A percentile compares a stretch with the other conserved stretches of the same genome.
Evolutionary conservation across 805 yeast genomes (phyloP).

Genomic region (Zygoascus bituminiphila): DNA sequence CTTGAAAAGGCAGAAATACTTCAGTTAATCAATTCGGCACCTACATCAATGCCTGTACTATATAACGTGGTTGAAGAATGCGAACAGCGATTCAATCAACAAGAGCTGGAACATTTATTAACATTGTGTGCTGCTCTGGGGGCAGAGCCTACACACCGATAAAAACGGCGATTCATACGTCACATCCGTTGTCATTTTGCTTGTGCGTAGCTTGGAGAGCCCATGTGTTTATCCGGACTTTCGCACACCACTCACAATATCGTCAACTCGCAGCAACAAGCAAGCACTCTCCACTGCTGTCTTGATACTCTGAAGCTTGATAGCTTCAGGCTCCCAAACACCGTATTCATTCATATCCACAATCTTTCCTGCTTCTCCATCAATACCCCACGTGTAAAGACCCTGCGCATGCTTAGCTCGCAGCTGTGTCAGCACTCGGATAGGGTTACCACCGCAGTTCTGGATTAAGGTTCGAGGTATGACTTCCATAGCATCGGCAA

Average conservation of each 20-base stretch:
- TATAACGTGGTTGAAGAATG: conserved; percentile 86
- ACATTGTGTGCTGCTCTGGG: conserved; percentile 41
- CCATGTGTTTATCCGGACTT: conserved; percentile 24
- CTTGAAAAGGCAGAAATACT: conserved; percentile 77
- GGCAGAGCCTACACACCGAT: conserved; percentile 23
- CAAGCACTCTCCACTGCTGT: conserved; percentile 98
- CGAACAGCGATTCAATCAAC: conserved; percentile 73
- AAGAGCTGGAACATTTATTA: conserved; percentile 51
- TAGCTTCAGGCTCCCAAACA: conserved; percentile 98
- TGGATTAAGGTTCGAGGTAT: conserved; percentile 96
- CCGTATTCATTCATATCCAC: conserved; percentile 96
- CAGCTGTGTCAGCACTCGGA: conserved; percentile 77
- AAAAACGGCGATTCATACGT: not conserved
- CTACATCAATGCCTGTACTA: conserved; percentile 69
- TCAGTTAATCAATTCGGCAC: conserved; percentile 75
- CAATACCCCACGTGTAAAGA: conserved; percentile 75
- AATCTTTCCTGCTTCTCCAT: conserved; percentile 89
- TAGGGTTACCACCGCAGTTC: conserved; percentile 96
- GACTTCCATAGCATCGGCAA: conserved; percentile 97
- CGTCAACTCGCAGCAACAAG: conserved; percentile 89
- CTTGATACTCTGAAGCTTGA: conserved; percentile 92
- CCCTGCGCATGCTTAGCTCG: conserved; percentile 97
- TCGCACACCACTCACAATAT: conserved; percentile 93
- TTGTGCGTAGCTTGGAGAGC: not conserved
- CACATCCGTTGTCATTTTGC: not conserved